Base-by-base conservation (phyloP, 805 yeast genomes). In the Ogataea ramenticola region DNA sequence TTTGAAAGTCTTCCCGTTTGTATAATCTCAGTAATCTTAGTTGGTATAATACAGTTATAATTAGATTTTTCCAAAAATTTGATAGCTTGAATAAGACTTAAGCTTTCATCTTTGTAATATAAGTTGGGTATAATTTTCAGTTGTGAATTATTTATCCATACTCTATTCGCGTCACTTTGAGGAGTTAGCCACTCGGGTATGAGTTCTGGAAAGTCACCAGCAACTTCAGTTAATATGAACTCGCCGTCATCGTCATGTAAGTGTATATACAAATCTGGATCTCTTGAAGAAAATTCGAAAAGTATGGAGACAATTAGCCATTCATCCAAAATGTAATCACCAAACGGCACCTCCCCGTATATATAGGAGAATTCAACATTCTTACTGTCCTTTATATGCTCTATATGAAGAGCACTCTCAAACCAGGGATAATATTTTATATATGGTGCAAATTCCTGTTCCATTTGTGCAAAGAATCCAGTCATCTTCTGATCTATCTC, bases 181-280 rank as follows among this genome's bases (percentile, higher is more conserved):
- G 78, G 78, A 7, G 61, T 65, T 10, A 74, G 51, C 74, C 79
- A 74, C 10, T 49, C 51, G 0, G 80, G 79, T 2, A 78, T 46
- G 2, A 49, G 44, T 3, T 77, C 73, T 32, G n/a, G n/a, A n/a
- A n/a, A n/a, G n/a, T n/a, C n/a, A n/a, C n/a, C n/a, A n/a, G 71
- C 64, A 1, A 73, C 68, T 47, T 77, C 81, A 9, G 74, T 67
- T 38, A 81, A 54, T 10, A 80, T 41, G 39, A 74, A 71, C 46
- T 82, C 87, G 8, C 80, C 77, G 39, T 76, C 82, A 1, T 71
- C 67, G 51, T 80, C 86, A 46, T 66, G 62, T 2, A 66, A 47
- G 34, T 70, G 74, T 4, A 77, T 65, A 52, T 63, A 75, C 2
- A 75, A 42, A 44, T 68, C 71, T 11, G 46, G 37, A 37, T 52